phyloP scores from a whole-genome alignment of 257 asterid genomes.

The Solanum piurae region DNA sequence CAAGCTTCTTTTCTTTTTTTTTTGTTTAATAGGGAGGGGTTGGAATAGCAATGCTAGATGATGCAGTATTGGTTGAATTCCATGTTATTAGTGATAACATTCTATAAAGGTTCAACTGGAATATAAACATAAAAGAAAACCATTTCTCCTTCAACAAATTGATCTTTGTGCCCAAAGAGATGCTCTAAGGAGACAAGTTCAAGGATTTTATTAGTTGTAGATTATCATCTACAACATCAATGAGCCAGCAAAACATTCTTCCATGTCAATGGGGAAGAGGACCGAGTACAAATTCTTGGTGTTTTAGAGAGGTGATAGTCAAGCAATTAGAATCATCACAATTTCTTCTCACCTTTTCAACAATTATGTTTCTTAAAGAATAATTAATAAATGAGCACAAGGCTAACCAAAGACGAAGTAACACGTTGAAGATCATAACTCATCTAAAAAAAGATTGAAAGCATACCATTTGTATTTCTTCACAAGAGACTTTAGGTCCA shows the following conservation, averaged over 20 bases:
- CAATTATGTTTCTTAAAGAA: not conserved
- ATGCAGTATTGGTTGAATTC: not conserved
- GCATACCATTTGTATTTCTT: slow-evolving; percentile 49
- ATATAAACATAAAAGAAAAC: not conserved
- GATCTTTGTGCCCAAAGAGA: not conserved
- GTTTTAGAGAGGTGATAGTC: not conserved
- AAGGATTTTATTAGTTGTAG: not conserved
- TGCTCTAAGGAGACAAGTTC: not conserved
- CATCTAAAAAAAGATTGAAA: not conserved
- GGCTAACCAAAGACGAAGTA: not conserved
- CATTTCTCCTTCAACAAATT: not conserved
- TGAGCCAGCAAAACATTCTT: not conserved
- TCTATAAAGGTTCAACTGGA: not conserved
- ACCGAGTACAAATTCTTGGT: not conserved
- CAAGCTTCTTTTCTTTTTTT: not conserved
- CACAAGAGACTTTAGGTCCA: slow-evolving; percentile 31
- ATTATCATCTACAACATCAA: not conserved
- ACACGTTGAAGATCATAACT: not conserved
- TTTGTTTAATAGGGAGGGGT: not conserved
- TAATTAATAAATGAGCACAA: not conserved
- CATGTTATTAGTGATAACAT: not conserved
- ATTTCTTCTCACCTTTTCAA: not conserved
- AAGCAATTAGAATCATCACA: not conserved
- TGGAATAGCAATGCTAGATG: not conserved
- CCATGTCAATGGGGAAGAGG: not conserved